These are phyloP conservation scores for Pyricularia sp. DNA, from an alignment of 2,329 filamentous ascomycete genomes.

Conservation along the genomic window DNA sequence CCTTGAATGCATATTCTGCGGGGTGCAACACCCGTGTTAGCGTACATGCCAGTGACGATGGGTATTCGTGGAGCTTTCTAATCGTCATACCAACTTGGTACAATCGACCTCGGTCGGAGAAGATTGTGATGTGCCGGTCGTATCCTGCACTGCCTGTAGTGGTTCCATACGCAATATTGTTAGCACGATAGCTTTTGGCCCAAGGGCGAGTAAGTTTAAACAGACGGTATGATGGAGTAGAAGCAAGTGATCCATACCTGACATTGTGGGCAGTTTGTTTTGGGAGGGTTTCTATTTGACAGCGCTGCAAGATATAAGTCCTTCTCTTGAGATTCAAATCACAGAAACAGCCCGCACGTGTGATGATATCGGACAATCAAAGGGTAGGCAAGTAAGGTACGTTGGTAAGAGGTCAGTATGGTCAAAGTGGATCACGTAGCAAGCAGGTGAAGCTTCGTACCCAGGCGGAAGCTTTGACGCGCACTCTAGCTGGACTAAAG, in stretches of 20 bases:
- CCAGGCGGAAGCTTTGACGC: neutral
- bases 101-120: slow-evolving; percentile 93
- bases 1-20: slow-evolving; percentile 99
- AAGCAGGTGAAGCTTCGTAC: neutral
- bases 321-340: neutral
- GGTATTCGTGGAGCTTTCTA: neutral
- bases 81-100: slow-evolving; percentile 88
- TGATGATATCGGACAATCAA: neutral
- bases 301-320: slow-evolving; percentile 5
- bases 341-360: neutral
- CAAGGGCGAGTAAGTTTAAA: neutral
- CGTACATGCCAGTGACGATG: slow-evolving; percentile 6
- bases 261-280: slow-evolving; percentile 28
- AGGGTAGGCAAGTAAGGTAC: neutral
- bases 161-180: slow-evolving; percentile 10
- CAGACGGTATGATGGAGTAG: neutral
- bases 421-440: neutral
- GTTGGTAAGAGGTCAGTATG: neutral
- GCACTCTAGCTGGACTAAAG: neutral
- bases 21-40: slow-evolving; percentile 11
- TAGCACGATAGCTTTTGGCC: slow-evolving; percentile 9
- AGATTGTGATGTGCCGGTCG: slow-evolving; percentile 99
- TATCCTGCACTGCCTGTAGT: slow-evolving; percentile 68
- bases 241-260: slow-evolving; percentile 25
- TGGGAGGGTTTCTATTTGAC: slow-evolving; percentile 6